Base-by-base conservation (phyloP, 768 basidiomycete genomes). In the Agrocybe pediades region DNA sequence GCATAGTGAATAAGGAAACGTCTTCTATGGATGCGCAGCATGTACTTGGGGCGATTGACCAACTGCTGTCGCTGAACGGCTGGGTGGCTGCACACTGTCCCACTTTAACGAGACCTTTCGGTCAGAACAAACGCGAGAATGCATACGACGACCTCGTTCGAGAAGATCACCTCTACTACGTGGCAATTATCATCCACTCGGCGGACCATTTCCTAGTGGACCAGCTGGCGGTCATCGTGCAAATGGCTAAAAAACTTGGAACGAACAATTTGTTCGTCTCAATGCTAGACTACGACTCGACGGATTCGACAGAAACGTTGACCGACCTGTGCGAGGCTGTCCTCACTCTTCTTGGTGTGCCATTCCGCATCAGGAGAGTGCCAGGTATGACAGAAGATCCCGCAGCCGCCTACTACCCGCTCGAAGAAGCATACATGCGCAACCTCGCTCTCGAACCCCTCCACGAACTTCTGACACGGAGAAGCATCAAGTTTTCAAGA, bases 191-290 rank as follows among this genome's bases (percentile, higher is more conserved):
- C 59, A 90, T 99, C 41, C 96, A 99, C 70, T 96, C 94, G 3
- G 97, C 97, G 2, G 97, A 99, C 76, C 97, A 99, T 68, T 99
- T 99, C 75, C 84, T 98, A 49, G 92, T 98, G 59, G 97, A 98
- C 74, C 97, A 99, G 69, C 86, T 99, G 42, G 93, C 97, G 17
- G 92, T 97, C 62, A 98, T 99, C 60, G 90, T 99, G 8, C 97
- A 99, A 68, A 83, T 99, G 65, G 92, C 92, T 0, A 88, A 88
- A 62, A 87, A 95, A 8, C 82, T 98, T 9, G 97, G 97, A 2
- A 86, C 91, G 4, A 78, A 84, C 47, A 94, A 93, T 63, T 72
- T 99, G 45, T 99, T 98, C 68, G 96, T 99, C 33, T 97, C 95
- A 7, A 95, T 99, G 92, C 78, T 99, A 53, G 97, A 99, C 71